Percentiles rank a stretch among this genome's conserved stretches.
phyloP scores from a whole-genome alignment of 75 land plant genomes.

The Cunninghamia lanceolata region DNA sequence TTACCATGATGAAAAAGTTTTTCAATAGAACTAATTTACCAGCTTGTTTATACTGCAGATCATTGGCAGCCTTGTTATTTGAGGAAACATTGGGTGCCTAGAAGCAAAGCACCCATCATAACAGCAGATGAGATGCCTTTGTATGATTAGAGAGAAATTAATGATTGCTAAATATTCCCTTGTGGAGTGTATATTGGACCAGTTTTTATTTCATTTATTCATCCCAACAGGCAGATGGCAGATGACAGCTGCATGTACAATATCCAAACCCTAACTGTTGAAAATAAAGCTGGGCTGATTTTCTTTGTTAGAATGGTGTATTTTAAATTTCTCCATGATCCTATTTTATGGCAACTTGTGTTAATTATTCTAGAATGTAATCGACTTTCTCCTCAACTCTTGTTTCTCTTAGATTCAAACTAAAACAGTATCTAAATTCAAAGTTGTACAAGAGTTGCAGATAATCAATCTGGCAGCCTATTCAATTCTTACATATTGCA shows the following conservation, averaged over 20 bases:
- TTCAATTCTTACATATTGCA: too few species aligned
- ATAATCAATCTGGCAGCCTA: too few species aligned
- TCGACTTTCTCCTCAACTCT: neutral
- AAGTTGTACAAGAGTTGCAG: too few species aligned
- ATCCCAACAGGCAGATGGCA: neutral
- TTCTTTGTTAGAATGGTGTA: neutral
- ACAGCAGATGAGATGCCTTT: neutral
- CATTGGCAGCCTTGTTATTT: neutral
- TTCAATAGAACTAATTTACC: neutral
- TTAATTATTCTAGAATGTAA: neutral
- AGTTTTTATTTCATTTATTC: conserved; percentile 6
- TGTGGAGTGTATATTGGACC: neutral
- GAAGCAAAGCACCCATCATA: neutral
- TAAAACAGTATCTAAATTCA: too few species aligned
- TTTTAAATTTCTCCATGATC: neutral
- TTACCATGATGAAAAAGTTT: neutral
- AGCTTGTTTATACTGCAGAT: neutral
- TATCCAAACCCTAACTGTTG: neutral
- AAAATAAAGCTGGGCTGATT: neutral
- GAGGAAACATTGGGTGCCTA: neutral
- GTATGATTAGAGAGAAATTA: neutral
- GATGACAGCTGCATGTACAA: conserved; percentile 3
- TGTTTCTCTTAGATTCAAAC: neutral
- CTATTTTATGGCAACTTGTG: neutral
- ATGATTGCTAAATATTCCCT: neutral